Percentiles rank a stretch among this genome's conserved stretches.
phyloP scores from a whole-genome alignment of 768 basidiomycete species.

The Suillus fuscotomentosus region DNA sequence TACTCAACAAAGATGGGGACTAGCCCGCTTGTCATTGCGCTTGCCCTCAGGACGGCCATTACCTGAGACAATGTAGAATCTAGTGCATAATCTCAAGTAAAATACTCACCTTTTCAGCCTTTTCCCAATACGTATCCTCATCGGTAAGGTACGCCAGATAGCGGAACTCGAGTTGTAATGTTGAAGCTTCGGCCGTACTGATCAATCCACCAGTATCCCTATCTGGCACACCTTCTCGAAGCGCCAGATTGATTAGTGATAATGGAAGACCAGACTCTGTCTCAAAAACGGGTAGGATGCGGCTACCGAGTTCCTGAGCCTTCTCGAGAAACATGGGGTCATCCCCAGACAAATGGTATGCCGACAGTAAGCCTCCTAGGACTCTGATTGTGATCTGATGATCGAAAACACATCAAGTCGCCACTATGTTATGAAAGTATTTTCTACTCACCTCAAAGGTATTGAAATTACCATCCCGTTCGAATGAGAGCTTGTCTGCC shows the following conservation, averaged over 20 bases:
- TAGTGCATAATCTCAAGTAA: background rate
- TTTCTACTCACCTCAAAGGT: slow-evolving; percentile 78
- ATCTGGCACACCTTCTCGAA: slow-evolving; percentile 58
- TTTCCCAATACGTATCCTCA: slow-evolving; percentile 78
- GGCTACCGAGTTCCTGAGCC: slow-evolving; percentile 80
- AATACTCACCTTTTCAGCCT: slow-evolving; percentile 61
- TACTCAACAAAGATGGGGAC: slow-evolving; percentile 86
- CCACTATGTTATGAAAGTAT: background rate
- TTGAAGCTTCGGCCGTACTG: slow-evolving; percentile 85
- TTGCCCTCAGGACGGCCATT: slow-evolving; percentile 68
- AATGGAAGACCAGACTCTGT: slow-evolving; percentile 80
- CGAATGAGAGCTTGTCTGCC: slow-evolving; percentile 63
- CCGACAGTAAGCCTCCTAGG: slow-evolving; percentile 85
- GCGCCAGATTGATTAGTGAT: slow-evolving; percentile 74
- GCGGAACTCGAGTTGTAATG: slow-evolving; percentile 86
- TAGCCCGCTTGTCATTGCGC: slow-evolving; percentile 66
- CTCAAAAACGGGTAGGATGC: slow-evolving; percentile 82
- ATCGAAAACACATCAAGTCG: slow-evolving; percentile 7
- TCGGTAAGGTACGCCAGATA: slow-evolving; percentile 82
- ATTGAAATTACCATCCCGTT: slow-evolving; percentile 75
- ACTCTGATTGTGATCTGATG: slow-evolving; percentile 87
- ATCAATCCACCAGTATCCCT: slow-evolving; percentile 58
- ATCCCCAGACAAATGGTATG: slow-evolving; percentile 71
- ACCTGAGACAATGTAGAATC: slow-evolving; percentile 36
- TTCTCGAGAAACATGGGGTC: slow-evolving; percentile 72